These are phyloP conservation scores for Claviceps africana DNA, from an alignment of 2,329 filamentous ascomycete species.

Conservation along the genomic window DNA sequence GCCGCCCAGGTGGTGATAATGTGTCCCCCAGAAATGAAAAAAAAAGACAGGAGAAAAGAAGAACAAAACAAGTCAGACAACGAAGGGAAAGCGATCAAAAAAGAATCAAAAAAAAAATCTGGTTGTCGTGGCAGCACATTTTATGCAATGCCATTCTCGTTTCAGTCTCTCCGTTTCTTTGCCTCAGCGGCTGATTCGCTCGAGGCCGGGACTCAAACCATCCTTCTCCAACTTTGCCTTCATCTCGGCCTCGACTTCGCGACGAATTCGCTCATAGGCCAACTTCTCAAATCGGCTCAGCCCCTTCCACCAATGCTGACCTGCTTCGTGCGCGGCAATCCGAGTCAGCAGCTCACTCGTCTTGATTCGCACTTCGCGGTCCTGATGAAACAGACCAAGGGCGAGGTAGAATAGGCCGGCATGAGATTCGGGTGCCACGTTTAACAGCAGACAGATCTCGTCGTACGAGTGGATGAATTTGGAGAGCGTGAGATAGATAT, in stretches of 20 bases:
- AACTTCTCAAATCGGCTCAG: slow-evolving; percentile 81
- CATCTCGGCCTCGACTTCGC: slow-evolving; percentile 44
- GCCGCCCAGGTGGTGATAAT: slow-evolving; percentile 4
- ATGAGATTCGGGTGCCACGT: slow-evolving; percentile 71
- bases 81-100: not conserved
- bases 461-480: slow-evolving; percentile 66
- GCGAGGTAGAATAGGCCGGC: slow-evolving; percentile 83
- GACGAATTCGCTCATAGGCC: slow-evolving; percentile 66
- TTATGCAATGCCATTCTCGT: too few species aligned
- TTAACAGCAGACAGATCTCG: slow-evolving; percentile 72
- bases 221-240: slow-evolving; percentile 32
- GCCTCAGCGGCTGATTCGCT: slow-evolving; percentile 35
- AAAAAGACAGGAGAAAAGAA: not conserved
- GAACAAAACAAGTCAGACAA: not conserved
- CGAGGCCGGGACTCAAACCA: slow-evolving; percentile 24
- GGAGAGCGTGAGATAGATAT: slow-evolving; percentile 72
- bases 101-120: not conserved
- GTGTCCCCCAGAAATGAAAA: not conserved
- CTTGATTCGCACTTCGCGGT: slow-evolving; percentile 60
- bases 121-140: not conserved
- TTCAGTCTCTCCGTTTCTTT: not conserved
- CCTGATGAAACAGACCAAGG: slow-evolving; percentile 82
- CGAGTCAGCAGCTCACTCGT: slow-evolving; percentile 71
- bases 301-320: slow-evolving; percentile 80
- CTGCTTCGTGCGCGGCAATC: slow-evolving; percentile 75